phyloP scores from a whole-genome alignment of 257 asterid species.

The Rauvolfia tetraphylla region DNA sequence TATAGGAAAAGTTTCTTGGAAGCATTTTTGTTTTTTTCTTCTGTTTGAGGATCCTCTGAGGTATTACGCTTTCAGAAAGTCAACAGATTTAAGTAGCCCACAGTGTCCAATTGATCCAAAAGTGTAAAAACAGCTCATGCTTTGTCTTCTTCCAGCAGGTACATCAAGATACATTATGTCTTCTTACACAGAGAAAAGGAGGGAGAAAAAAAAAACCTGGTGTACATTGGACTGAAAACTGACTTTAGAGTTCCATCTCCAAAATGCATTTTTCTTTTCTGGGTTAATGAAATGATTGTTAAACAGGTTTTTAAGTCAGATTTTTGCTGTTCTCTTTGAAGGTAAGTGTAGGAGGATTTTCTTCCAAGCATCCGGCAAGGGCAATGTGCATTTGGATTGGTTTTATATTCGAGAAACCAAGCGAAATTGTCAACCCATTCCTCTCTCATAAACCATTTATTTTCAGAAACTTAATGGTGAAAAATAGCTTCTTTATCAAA shows the following conservation, averaged over 20 bases:
- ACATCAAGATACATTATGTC: background rate
- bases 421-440: too few relatives aligned
- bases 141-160: background rate
- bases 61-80: background rate
- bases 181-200: background rate
- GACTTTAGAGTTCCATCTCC: too few relatives aligned
- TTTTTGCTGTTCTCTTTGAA: too few relatives aligned
- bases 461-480: background rate
- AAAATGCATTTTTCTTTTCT: too few relatives aligned
- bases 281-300: too few relatives aligned
- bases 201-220: background rate
- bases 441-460: too few relatives aligned
- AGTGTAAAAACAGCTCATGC: background rate
- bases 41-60: background rate
- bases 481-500: background rate
- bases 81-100: background rate
- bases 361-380: too few relatives aligned
- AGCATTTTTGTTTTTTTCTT: background rate
- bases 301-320: too few relatives aligned
- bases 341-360: too few relatives aligned
- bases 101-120: background rate
- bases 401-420: too few relatives aligned
- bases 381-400: too few relatives aligned
- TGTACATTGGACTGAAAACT: too few relatives aligned
- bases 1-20: background rate